These are phyloP conservation scores for Daldinia concentrica DNA, from an alignment of 495 filamentous ascomycete species.

Conservation along the genomic window DNA sequence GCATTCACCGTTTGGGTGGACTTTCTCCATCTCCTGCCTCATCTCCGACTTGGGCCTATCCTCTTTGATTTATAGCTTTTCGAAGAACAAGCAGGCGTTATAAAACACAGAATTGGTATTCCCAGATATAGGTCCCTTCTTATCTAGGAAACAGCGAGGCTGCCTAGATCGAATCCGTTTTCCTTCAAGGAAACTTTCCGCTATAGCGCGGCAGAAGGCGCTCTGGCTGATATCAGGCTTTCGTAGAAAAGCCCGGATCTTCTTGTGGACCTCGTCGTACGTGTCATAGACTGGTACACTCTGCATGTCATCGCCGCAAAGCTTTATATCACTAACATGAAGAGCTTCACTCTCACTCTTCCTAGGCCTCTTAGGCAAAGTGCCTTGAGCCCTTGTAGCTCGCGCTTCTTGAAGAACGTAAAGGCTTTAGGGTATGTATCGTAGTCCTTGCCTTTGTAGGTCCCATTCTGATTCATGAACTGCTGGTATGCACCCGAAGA, in stretches of 20 bases:
- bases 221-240: conserved; percentile 54
- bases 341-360: conserved; percentile 29
- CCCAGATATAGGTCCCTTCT: conserved; percentile 55
- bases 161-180: conserved; percentile 43
- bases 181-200: conserved; percentile 42
- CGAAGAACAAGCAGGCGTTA: conserved; percentile 60
- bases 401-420: conserved; percentile 55
- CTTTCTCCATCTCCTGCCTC: conserved; percentile 58
- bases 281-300: conserved; percentile 59
- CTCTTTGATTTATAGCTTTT: conserved; percentile 61
- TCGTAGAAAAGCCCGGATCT: conserved; percentile 57
- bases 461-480: conserved; percentile 45
- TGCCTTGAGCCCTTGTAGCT: conserved; percentile 48
- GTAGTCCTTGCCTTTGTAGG: conserved; percentile 40
- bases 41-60: conserved; percentile 59
- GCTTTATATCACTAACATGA: conserved; percentile 45
- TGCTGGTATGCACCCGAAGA: conserved; percentile 39
- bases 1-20: conserved; percentile 29
- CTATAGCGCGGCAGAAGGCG: conserved; percentile 55
- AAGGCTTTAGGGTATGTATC: conserved; percentile 45
- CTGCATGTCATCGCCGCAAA: conserved; percentile 50
- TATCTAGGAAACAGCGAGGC: conserved; percentile 53
- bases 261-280: conserved; percentile 62
- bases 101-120: conserved; percentile 56
- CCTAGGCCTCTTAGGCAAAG: conserved; percentile 45